Evolutionary conservation across 2,329 filamentous ascomycete genomes (phyloP).

Genomic region (Nannizziopsis barbatae): DNA sequence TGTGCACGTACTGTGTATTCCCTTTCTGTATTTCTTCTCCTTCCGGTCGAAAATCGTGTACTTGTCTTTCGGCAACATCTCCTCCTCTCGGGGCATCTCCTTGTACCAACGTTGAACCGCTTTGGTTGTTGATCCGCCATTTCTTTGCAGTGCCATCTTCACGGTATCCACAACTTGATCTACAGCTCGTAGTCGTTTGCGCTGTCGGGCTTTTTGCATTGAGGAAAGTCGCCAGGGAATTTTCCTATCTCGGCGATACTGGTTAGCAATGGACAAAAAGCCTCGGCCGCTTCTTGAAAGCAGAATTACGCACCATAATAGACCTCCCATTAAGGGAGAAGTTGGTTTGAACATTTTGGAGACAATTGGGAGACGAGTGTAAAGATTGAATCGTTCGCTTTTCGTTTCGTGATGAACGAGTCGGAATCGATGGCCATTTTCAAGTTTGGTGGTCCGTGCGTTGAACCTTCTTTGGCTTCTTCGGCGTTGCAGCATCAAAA

Average conservation of each 20-base stretch:
- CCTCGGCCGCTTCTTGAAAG: slow-evolving; percentile 4
- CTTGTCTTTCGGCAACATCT: slow-evolving; percentile 95
- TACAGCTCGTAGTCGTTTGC: slow-evolving; percentile 69
- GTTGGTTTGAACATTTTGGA: slow-evolving; percentile 73
- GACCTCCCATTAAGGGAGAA: slow-evolving; percentile 62
- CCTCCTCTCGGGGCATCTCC: slow-evolving; percentile 89
- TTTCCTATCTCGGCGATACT: slow-evolving; percentile 53
- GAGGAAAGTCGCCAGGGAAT: slow-evolving; percentile 89
- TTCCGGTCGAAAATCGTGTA: slow-evolving; percentile 97
- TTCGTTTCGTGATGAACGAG: background rate
- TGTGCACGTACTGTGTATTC: slow-evolving; percentile 77
- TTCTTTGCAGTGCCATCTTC: slow-evolving; percentile 62
- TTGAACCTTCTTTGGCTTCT: background rate
- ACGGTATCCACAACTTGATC: slow-evolving; percentile 79
- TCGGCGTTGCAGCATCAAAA: background rate
- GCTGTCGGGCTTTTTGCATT: slow-evolving; percentile 81
- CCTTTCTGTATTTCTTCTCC: slow-evolving; percentile 89
- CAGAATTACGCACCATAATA: slow-evolving; percentile 55
- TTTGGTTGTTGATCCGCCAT: slow-evolving; percentile 59
- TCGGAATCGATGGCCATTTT: background rate
- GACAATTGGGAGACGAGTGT: background rate
- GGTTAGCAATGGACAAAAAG: background rate
- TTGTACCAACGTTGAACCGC: slow-evolving; percentile 81
- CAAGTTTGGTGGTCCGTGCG: slow-evolving; percentile 14
- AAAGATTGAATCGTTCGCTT: background rate